Base-by-base conservation (phyloP, 2,329 filamentous ascomycete genomes). In the Aureobasidium sp. region DNA sequence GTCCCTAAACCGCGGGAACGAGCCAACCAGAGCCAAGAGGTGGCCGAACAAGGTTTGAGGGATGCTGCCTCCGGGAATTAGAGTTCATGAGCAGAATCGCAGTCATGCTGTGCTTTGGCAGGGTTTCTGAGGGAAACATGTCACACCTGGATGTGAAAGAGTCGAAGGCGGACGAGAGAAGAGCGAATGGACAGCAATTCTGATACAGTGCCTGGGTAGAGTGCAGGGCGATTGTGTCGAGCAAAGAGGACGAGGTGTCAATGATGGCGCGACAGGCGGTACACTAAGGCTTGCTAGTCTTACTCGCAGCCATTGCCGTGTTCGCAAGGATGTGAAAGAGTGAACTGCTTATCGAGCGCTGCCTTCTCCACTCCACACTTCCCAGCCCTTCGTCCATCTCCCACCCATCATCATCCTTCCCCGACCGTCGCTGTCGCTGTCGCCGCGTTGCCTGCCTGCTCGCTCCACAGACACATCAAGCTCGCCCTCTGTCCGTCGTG, bases 311-410 rank as follows among this genome's bases (percentile, higher is more conserved):
- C 45, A 38, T 49, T 49, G 45, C 45, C 45, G 45, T 49, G 34
- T 41, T 34, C 48, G 32, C 48, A 35, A 51, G 37, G 25, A 32
- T 51, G 48, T 25, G 35, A 45, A 34, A n/a, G 24, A 41, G 48
- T 25, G 35, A 45, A 34, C 11, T 45, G 48, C 48, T 51, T 40
- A 51, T 41, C 37, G 37, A 32, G 45, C 34, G 24, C 34, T 50
- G 24, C 30, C 45, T 32, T 45, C 42, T 37, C 22, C 34, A 38
- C 48, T 37, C 48, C 48, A 41, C 48, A 51, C 35, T 51, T 51
- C 37, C 48, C 48, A 51, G 48, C 48, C 47, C 24, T 41, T 37
- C 35, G 27, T 51, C 37, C 27, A 51, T 40, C 48, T 51, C 44
- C 30, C 35, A 40, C 24, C 37, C 37, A 10, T 17, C 5, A 19